phyloP scores from a whole-genome alignment of 2,329 filamentous ascomycete genomes.

The Periconia sp. region DNA sequence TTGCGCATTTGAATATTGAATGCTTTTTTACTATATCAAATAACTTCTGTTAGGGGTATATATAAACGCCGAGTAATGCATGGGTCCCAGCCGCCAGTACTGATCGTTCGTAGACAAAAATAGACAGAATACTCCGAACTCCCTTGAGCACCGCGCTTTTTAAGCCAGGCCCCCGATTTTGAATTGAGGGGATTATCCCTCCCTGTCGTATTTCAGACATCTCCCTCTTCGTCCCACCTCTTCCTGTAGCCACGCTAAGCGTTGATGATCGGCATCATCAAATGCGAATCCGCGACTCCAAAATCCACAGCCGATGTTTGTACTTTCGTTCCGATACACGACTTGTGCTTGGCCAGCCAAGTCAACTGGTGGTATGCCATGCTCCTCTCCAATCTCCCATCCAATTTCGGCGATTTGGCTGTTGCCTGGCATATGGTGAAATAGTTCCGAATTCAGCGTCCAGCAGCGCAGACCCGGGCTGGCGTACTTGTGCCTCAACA shows the following conservation, averaged over 20 bases:
- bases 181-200: not conserved
- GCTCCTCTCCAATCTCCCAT: slow-evolving; percentile 28
- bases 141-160: not conserved
- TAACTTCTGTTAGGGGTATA: too few relatives aligned
- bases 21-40: too few relatives aligned
- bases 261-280: slow-evolving; percentile 30
- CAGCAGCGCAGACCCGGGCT: slow-evolving; percentile 44
- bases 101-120: too few relatives aligned
- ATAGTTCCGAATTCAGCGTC: slow-evolving; percentile 48
- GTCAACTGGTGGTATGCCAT: slow-evolving; percentile 39
- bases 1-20: too few relatives aligned
- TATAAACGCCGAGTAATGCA: too few relatives aligned
- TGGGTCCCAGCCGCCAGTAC: too few relatives aligned
- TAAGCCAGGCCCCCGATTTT: not conserved
- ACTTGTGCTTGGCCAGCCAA: slow-evolving; percentile 35
- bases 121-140: not conserved
- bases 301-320: slow-evolving; percentile 44
- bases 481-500: slow-evolving; percentile 29
- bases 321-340: slow-evolving; percentile 35
- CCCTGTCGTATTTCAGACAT: slow-evolving; percentile 39
- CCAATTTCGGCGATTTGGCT: slow-evolving; percentile 43
- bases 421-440: slow-evolving; percentile 47
- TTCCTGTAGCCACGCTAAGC: slow-evolving; percentile 38
- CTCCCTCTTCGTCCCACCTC: slow-evolving; percentile 41
- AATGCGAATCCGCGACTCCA: slow-evolving; percentile 43